A percentile compares a stretch with the other conserved stretches of the same genome.
These are phyloP conservation scores for Jimgerdemannia flammicorona DNA, from an alignment of 192 early-diverging fungal genomes.

Conservation along the genomic window DNA sequence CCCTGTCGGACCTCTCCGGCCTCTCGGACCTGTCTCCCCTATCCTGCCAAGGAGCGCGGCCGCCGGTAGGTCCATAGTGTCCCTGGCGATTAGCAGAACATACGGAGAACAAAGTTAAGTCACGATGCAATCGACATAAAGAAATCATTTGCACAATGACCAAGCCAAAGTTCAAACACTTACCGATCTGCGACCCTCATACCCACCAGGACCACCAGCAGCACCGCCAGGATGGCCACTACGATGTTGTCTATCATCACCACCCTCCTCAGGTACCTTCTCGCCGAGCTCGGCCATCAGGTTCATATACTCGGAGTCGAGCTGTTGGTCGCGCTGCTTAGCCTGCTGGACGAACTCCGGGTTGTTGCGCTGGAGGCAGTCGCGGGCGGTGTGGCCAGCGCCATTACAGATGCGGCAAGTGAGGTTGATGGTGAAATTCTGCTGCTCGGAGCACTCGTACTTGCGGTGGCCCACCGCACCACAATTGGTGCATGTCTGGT, in stretches of 20 bases:
- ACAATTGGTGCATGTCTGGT: constrained; percentile 92
- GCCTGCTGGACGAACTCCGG: constrained; percentile 71
- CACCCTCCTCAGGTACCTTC: constrained; percentile 29
- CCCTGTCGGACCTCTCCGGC: background rate
- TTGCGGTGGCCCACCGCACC: constrained; percentile 85
- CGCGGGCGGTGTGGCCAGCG: constrained; percentile 89
- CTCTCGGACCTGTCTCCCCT: background rate
- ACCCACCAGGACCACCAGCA: background rate
- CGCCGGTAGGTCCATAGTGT: constrained; percentile 18
- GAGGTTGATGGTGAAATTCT: constrained; percentile 82
- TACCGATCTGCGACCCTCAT: background rate
- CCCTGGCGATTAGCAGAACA: constrained; percentile 12
- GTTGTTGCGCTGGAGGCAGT: constrained; percentile 86
- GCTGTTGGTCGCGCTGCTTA: constrained; percentile 75
- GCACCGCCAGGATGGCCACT: background rate
- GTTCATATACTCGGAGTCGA: constrained; percentile 87
- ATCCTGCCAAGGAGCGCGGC: constrained; percentile 9
- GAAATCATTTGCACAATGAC: no score
- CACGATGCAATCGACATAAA: background rate
- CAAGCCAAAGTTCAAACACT: background rate
- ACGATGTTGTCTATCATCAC: constrained; percentile 3
- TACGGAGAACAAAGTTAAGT: background rate
- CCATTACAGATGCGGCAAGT: constrained; percentile 88
- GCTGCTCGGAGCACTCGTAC: constrained; percentile 87
- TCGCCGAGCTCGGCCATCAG: constrained; percentile 95